These are phyloP conservation scores for Magnolia kwangsiensis DNA, from an alignment of 164 flowering plant species.

Conservation along the genomic window DNA sequence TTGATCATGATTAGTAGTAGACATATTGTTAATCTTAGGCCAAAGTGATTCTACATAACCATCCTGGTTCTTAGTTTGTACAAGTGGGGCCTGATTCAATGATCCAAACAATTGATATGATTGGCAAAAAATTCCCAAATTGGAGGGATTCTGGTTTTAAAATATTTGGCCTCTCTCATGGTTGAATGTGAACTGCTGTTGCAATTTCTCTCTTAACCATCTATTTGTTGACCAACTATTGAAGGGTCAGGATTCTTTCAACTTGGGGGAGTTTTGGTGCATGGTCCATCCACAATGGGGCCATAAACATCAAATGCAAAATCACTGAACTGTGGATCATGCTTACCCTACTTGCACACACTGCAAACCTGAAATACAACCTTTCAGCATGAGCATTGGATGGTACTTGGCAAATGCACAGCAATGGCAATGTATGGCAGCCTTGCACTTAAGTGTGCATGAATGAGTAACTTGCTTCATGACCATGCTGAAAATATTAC, in stretches of 20 bases:
- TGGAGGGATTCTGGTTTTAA: background rate
- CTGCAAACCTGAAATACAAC: too few relatives aligned
- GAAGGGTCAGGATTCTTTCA: too few relatives aligned
- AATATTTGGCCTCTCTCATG: background rate
- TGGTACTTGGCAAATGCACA: too few relatives aligned
- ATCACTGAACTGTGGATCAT: too few relatives aligned
- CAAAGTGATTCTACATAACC: background rate
- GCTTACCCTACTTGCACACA: too few relatives aligned
- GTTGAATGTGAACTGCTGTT: background rate
- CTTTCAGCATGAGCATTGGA: too few relatives aligned
- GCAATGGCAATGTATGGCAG: too few relatives aligned
- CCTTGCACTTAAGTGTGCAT: too few relatives aligned
- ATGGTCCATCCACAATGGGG: too few relatives aligned
- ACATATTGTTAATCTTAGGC: background rate
- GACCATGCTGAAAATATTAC: background rate
- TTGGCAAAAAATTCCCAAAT: background rate
- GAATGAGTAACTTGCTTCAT: background rate
- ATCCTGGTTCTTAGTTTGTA: background rate
- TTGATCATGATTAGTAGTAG: background rate
- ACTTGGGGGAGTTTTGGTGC: too few relatives aligned
- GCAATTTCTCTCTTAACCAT: background rate
- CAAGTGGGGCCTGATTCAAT: background rate
- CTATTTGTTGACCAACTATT: too few relatives aligned
- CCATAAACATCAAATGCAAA: too few relatives aligned
- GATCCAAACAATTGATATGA: background rate